phyloP scores from a whole-genome alignment of 164 flowering plant species.

The Santalum album region DNA sequence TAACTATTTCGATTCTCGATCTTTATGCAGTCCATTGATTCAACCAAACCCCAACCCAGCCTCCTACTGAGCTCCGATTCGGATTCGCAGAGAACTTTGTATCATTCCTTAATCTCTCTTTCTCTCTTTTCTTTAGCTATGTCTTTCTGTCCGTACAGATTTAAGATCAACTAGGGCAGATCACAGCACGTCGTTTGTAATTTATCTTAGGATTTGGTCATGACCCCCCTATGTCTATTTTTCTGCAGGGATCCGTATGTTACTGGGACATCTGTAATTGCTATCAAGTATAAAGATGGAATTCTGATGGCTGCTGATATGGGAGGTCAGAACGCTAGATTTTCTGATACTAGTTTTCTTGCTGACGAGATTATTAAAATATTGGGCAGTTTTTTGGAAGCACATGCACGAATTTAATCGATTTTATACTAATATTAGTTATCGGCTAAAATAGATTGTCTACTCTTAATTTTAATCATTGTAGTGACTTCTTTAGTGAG shows the following conservation, averaged over 20 bases:
- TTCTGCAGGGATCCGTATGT: constrained; percentile 67
- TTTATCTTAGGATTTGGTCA: not conserved
- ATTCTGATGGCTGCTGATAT: constrained; percentile 89
- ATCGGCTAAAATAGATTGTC: too few relatives aligned
- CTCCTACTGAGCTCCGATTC: constrained; percentile 10
- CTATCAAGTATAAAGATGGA: constrained; percentile 86
- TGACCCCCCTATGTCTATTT: too few relatives aligned
- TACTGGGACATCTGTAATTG: constrained; percentile 88
- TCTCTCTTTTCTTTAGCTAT: not conserved
- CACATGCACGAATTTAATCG: too few relatives aligned
- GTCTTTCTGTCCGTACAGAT: not conserved
- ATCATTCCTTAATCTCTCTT: not conserved
- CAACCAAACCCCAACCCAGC: constrained; percentile 5
- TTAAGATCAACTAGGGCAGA: not conserved
- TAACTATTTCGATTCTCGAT: not conserved
- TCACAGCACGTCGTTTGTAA: not conserved
- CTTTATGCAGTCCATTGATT: constrained; percentile 18
- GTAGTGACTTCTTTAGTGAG: too few relatives aligned
- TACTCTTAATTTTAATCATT: too few relatives aligned
- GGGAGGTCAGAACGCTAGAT: constrained; percentile 60
- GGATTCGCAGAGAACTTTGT: constrained; percentile 32
- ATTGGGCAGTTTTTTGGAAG: too few relatives aligned
- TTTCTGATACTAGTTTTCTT: too few relatives aligned
- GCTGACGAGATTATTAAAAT: too few relatives aligned
- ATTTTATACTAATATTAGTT: too few relatives aligned